Conservation (phyloP, 352 stramenopile species). For the Phytophthora cajani region DNA sequence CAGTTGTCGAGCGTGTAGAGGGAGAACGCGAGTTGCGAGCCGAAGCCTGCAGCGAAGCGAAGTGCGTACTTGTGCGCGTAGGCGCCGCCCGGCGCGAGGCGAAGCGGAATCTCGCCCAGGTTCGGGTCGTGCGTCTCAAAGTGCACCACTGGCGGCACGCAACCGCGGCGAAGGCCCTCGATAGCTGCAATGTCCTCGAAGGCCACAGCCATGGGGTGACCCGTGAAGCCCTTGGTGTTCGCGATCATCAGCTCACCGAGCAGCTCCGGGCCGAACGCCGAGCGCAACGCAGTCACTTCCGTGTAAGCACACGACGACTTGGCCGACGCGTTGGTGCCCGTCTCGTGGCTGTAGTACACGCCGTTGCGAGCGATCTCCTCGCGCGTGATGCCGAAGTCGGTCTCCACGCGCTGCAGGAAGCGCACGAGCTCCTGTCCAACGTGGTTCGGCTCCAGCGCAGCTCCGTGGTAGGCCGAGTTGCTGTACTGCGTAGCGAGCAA, state of each 20-base stretch:
- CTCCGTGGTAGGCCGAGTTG: conserved; percentile 97
- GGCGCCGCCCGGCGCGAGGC: conserved; percentile 58
- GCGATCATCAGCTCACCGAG: conserved; percentile 82
- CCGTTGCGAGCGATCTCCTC: conserved; percentile 91
- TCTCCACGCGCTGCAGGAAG: conserved; percentile 91
- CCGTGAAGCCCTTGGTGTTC: conserved; percentile 96
- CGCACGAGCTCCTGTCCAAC: conserved; percentile 92
- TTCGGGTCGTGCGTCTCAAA: conserved; percentile 88
- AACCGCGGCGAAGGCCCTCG: conserved; percentile 87
- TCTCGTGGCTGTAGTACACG: conserved; percentile 98
- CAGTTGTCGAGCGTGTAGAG: conserved; percentile 87
- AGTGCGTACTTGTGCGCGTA: conserved; percentile 93
- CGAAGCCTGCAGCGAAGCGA: conserved; percentile 96
- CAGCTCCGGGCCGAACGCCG: conserved; percentile 75
- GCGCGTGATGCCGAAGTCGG: conserved; percentile 92
- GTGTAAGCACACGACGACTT: conserved; percentile 95
- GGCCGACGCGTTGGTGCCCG: conserved; percentile 94
- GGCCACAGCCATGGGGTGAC: conserved; percentile 96
- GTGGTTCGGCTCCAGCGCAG: conserved; percentile 93
- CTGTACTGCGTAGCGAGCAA: conserved; percentile 95
- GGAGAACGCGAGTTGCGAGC: conserved; percentile 96
- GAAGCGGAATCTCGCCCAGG: conserved; percentile 54
- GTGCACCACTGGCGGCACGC: conserved; percentile 93
- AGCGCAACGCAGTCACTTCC: conserved; percentile 80
- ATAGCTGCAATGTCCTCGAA: conserved; percentile 97